phyloP scores from a whole-genome alignment of 352 stramenopile species.

The Phytophthora hybrid region DNA sequence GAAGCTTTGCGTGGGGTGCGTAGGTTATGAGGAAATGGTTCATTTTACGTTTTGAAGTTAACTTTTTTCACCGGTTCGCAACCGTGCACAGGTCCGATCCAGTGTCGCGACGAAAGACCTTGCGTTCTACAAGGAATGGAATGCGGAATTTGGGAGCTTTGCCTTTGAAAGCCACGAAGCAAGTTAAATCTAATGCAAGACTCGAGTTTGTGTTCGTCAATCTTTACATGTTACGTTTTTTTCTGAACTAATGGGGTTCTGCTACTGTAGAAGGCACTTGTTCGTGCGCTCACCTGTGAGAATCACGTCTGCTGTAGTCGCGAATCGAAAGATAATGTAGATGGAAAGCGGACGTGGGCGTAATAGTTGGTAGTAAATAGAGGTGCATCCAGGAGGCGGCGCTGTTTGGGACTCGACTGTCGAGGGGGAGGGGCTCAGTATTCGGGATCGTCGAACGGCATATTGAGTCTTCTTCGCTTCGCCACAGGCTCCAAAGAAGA shows the following conservation, averaged over 20 bases:
- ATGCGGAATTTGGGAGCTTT: slow-evolving; percentile 94
- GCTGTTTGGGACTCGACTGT: slow-evolving; percentile 11
- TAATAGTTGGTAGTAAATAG: slow-evolving; percentile 51
- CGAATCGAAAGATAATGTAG: slow-evolving; percentile 25
- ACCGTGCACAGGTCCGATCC: slow-evolving; percentile 83
- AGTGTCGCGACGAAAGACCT: slow-evolving; percentile 96
- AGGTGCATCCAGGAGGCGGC: slow-evolving; percentile 25
- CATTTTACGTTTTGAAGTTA: neutral
- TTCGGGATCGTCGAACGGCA: slow-evolving; percentile 82
- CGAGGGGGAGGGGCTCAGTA: slow-evolving; percentile 43
- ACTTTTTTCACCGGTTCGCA: neutral
- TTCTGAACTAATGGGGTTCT: slow-evolving; percentile 20
- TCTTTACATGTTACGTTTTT: slow-evolving; percentile 39
- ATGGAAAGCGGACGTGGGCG: slow-evolving; percentile 18
- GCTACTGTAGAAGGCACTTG: slow-evolving; percentile 2
- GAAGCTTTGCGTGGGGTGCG: slow-evolving; percentile 87
- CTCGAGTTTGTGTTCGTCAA: slow-evolving; percentile 19
- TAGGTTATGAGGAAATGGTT: neutral
- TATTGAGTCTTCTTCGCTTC: slow-evolving; percentile 84
- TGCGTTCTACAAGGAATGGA: slow-evolving; percentile 93
- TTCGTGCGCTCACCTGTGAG: slow-evolving; percentile 19
- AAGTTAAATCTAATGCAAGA: no score
- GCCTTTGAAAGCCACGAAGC: slow-evolving; percentile 75
- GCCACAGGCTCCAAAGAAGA: slow-evolving; percentile 48
- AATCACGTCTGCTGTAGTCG: slow-evolving; percentile 7